Conservation (phyloP, 2,329 filamentous ascomycete genomes). For the Diaporthe sp. region DNA sequence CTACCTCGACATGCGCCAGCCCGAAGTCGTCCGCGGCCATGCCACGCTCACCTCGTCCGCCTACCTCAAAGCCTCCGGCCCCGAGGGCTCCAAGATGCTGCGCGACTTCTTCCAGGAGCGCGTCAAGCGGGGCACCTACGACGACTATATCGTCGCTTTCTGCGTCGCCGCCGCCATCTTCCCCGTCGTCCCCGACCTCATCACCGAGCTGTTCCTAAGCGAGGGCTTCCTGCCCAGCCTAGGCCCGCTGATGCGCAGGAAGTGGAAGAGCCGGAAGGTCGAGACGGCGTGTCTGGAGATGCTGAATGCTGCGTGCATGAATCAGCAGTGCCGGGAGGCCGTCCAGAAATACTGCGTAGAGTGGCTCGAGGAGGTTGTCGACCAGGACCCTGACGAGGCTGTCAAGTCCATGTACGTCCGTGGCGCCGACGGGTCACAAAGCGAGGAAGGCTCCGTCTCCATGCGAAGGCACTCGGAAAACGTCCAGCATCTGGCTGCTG, state of each 20-base stretch:
- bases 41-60: conserved; percentile 87
- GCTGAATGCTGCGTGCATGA: conserved; percentile 92
- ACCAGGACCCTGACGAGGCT: conserved; percentile 74
- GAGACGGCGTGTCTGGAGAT: conserved; percentile 90
- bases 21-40: conserved; percentile 81
- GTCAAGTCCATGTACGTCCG: conserved; percentile 63
- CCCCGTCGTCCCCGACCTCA: conserved; percentile 83
- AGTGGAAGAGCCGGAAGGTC: conserved; percentile 87
- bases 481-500: conserved; percentile 77
- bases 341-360: conserved; percentile 87
- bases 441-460: conserved; percentile 69
- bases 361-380: conserved; percentile 89
- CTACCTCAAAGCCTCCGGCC: conserved; percentile 82
- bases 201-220: conserved; percentile 84
- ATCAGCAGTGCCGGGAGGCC: conserved; percentile 83
- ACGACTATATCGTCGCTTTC: conserved; percentile 92
- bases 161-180: conserved; percentile 93
- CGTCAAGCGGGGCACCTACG: conserved; percentile 81
- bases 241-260: conserved; percentile 81
- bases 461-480: conserved; percentile 73
- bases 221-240: conserved; percentile 88
- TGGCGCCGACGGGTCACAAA: conserved; percentile 68
- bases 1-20: conserved; percentile 87
- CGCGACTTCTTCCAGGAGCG: conserved; percentile 81
- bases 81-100: conserved; percentile 79